Evolutionary conservation across 257 asterid genomes (phyloP).

Genomic region (Plectranthus barbatus): DNA sequence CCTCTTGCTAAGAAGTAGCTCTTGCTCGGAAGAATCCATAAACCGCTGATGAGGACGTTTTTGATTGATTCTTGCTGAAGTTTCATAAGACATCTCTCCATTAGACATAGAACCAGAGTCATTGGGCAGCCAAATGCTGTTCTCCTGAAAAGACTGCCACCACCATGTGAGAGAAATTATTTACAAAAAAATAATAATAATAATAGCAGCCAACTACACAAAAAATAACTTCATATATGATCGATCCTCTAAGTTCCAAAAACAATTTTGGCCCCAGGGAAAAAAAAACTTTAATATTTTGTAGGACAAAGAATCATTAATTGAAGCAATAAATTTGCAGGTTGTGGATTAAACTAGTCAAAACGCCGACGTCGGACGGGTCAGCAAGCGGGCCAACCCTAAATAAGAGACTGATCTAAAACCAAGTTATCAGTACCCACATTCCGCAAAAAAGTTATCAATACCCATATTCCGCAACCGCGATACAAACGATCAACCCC

Average conservation of each 20-base stretch:
- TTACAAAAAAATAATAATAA: not conserved
- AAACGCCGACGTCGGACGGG: too few species aligned
- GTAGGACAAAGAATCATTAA: not conserved
- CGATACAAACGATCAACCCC: not conserved
- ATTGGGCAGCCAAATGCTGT: conserved; percentile 31
- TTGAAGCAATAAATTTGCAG: not conserved
- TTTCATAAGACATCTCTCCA: conserved; percentile 29
- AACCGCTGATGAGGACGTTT: conserved; percentile 48
- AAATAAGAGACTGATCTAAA: not conserved
- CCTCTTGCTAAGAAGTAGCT: conserved; percentile 41
- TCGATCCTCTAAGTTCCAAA: conserved; percentile 1
- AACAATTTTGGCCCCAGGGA: not conserved
- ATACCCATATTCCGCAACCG: not conserved
- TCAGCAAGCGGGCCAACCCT: too few species aligned
- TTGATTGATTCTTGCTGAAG: conserved; percentile 35
- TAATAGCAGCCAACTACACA: not conserved
- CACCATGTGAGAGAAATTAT: conserved; percentile 8
- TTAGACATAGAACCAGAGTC: conserved; percentile 37
- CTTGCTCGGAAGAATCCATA: conserved; percentile 33
- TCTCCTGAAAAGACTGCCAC: conserved; percentile 43
- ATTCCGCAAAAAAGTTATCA: not conserved
- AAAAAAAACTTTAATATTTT: not conserved
- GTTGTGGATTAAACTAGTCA: not conserved
- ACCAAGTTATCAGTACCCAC: not conserved
- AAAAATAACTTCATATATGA: not conserved